Conservation (phyloP, 2,329 filamentous ascomycete species). For the Aureobasidium subglaciale region DNA sequence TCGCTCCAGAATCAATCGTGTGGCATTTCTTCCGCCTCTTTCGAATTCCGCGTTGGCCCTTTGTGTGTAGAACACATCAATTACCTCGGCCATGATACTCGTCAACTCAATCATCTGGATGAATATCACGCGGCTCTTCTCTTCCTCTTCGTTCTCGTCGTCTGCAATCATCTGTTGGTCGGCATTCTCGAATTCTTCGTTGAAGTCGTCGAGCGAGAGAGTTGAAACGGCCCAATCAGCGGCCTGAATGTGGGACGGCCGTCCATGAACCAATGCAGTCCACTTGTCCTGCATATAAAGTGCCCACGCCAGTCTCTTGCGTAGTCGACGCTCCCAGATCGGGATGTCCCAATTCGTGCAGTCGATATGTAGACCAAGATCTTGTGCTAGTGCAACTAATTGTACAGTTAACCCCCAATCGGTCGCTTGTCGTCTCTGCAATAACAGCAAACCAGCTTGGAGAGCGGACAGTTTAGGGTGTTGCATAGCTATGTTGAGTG, state of each 20-base stretch:
- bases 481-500: conserved; percentile 69
- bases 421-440: conserved; percentile 68
- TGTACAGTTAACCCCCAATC: conserved; percentile 83
- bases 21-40: conserved; percentile 61
- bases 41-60: conserved; percentile 64
- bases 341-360: conserved; percentile 83
- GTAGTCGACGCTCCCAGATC: conserved; percentile 74
- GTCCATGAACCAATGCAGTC: conserved; percentile 77
- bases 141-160: conserved; percentile 43
- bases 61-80: conserved; percentile 76
- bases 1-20: conserved; percentile 63
- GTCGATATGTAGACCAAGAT: conserved; percentile 82
- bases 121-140: conserved; percentile 64
- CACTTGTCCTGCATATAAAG: conserved; percentile 93
- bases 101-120: conserved; percentile 69
- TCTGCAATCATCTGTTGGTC: conserved; percentile 20
- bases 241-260: conserved; percentile 67
- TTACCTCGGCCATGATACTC: conserved; percentile 68
- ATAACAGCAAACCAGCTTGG: conserved; percentile 67
- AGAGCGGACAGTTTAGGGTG: conserved; percentile 75
- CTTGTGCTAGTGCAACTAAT: conserved; percentile 77
- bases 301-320: conserved; percentile 83
- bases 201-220: conserved; percentile 62
- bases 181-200: conserved; percentile 57
- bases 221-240: conserved; percentile 70